A percentile compares a stretch with the other conserved stretches of the same genome.
Conservation (phyloP, 2,329 filamentous ascomycete genomes). For the Ophioceras dolichostomum region DNA sequence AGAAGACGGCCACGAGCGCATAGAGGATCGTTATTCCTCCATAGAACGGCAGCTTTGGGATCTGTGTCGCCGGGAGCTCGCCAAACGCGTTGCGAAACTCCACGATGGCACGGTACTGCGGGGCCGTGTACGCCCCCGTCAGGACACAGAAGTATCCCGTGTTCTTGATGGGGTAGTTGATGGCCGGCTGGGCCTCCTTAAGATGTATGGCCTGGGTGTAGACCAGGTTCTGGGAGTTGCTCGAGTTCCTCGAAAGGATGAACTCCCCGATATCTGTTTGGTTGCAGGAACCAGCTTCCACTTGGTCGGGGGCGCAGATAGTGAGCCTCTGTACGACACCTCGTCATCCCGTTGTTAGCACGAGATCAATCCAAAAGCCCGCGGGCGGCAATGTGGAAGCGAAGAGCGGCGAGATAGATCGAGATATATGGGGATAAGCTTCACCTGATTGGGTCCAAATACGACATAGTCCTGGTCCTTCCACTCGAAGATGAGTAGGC, state of each 20-base stretch:
- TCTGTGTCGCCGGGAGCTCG: conserved; percentile 88
- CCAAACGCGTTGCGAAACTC: conserved; percentile 95
- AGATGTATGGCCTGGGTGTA: conserved; percentile 73
- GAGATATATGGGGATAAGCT: too few species aligned
- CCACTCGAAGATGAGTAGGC: conserved; percentile 91
- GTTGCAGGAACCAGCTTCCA: conserved; percentile 61
- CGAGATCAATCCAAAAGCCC: too few species aligned
- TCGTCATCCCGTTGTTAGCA: too few species aligned
- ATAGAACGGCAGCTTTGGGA: conserved; percentile 95
- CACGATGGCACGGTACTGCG: conserved; percentile 66
- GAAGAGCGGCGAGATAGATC: too few species aligned
- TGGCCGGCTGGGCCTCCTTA: conserved; percentile 50
- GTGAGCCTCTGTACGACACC: conserved; percentile 27
- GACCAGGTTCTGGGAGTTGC: conserved; percentile 60
- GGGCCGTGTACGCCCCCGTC: conserved; percentile 55
- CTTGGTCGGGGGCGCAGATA: conserved; percentile 65
- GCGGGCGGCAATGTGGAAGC: too few species aligned
- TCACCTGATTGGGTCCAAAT: conserved; percentile 41
- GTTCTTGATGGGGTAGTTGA: conserved; percentile 76
- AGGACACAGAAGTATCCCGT: conserved; percentile 96
- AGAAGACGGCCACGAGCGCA: conserved; percentile 74
- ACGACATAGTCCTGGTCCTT: conserved; percentile 72
- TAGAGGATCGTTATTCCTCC: conserved; percentile 90
- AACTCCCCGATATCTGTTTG: conserved; percentile 71
- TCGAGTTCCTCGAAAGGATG: conserved; percentile 67